Conservation (phyloP, 306 rosid genomes). For the Trifolium pratense region DNA sequence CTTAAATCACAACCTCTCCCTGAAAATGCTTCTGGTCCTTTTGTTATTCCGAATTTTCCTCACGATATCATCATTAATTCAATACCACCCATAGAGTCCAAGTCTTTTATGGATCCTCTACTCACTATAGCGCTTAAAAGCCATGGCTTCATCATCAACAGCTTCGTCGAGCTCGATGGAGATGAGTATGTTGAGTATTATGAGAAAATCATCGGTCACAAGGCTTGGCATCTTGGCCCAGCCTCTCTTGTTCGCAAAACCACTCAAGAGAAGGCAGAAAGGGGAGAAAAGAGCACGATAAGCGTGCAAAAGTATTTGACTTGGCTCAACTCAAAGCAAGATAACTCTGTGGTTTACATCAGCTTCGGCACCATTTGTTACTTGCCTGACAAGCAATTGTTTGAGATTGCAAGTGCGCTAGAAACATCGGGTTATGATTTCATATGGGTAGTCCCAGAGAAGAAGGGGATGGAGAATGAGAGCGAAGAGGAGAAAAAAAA, state of each 20-base stretch:
- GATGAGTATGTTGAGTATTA: slow-evolving; percentile 35
- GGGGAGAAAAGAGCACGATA: slow-evolving; percentile 35
- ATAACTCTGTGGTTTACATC: slow-evolving; percentile 40
- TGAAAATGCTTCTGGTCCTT: background rate
- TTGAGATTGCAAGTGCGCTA: slow-evolving; percentile 43
- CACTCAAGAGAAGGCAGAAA: slow-evolving; percentile 32
- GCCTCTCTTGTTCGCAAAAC: slow-evolving; percentile 31
- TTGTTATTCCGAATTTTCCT: slow-evolving; percentile 34
- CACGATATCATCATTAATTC: slow-evolving; percentile 32
- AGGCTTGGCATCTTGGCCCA: slow-evolving; percentile 52
- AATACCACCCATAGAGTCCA: slow-evolving; percentile 12
- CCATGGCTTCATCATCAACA: slow-evolving; percentile 43
- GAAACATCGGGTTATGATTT: slow-evolving; percentile 35
- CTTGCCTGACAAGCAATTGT: slow-evolving; percentile 36
- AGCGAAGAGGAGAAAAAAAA: slow-evolving; percentile 29
- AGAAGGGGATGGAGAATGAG: slow-evolving; percentile 38
- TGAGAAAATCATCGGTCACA: slow-evolving; percentile 26
- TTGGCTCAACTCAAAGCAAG: slow-evolving; percentile 42
- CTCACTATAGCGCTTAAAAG: slow-evolving; percentile 36
- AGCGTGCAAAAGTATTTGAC: slow-evolving; percentile 31
- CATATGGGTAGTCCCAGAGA: slow-evolving; percentile 48
- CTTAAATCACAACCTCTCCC: slow-evolving; percentile 5
- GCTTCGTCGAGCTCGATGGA: slow-evolving; percentile 46
- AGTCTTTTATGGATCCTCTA: background rate
- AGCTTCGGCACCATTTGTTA: slow-evolving; percentile 43